phyloP scores from a whole-genome alignment of 208 protist genomes.

The Trypanosoma platydactyli region DNA sequence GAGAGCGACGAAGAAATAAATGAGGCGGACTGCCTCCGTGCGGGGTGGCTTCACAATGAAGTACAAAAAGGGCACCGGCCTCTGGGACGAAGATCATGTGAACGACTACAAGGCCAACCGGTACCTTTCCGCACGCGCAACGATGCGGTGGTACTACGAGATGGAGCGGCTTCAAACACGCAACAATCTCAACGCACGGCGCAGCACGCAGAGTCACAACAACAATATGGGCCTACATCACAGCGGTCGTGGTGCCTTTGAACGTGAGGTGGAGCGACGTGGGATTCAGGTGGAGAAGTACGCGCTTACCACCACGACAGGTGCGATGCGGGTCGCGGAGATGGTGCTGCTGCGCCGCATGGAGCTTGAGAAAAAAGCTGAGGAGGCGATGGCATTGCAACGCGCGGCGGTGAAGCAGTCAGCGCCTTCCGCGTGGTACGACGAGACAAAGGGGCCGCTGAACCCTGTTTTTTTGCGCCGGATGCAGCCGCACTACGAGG shows the following conservation, averaged over 20 bases:
- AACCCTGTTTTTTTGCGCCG: conserved; percentile 77
- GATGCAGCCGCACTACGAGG: conserved; percentile 79
- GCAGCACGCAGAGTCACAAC: conserved; percentile 74
- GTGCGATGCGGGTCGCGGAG: conserved; percentile 75
- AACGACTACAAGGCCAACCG: conserved; percentile 83
- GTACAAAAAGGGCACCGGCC: conserved; percentile 79
- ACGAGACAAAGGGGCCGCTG: conserved; percentile 76
- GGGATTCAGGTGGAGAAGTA: conserved; percentile 85
- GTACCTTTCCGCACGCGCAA: conserved; percentile 77
- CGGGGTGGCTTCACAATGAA: conserved; percentile 87
- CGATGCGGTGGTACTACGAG: conserved; percentile 84
- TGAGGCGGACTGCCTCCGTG: conserved; percentile 35
- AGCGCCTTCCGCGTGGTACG: conserved; percentile 78
- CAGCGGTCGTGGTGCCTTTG: conserved; percentile 83
- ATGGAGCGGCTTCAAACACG: conserved; percentile 83
- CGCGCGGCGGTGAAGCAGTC: conserved; percentile 24
- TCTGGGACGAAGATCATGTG: conserved; percentile 91
- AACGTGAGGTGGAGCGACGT: conserved; percentile 81
- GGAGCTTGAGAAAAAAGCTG: conserved; percentile 71
- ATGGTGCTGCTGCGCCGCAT: conserved; percentile 77
- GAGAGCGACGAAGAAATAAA: background rate
- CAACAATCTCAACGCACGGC: conserved; percentile 59
- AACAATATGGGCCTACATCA: conserved; percentile 89
- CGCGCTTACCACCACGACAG: conserved; percentile 80
- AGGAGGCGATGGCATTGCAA: conserved; percentile 44